These are phyloP conservation scores for Microcyclospora pomicola DNA, from an alignment of 2,329 filamentous ascomycete genomes.

Conservation along the genomic window DNA sequence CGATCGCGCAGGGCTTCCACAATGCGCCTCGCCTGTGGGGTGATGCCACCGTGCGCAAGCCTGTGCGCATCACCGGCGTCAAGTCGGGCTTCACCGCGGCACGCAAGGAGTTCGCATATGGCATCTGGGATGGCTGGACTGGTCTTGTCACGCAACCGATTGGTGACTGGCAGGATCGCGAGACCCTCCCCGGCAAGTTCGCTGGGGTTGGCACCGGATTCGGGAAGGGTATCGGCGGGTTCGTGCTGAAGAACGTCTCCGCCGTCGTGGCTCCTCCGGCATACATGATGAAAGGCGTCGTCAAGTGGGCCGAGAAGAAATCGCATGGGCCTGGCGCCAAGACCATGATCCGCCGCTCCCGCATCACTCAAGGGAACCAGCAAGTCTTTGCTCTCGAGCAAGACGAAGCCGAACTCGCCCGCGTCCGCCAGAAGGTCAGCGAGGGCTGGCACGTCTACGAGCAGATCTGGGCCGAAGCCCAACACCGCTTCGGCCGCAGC, in stretches of 20 bases:
- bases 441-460: conserved; percentile 22
- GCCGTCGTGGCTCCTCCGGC: conserved; percentile 53
- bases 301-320: conserved; percentile 57
- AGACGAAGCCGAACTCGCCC: conserved; percentile 4
- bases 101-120: conserved; percentile 45
- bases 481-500: conserved; percentile 8
- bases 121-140: conserved; percentile 68
- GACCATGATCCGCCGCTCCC: conserved; percentile 16
- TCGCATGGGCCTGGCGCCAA: conserved; percentile 15
- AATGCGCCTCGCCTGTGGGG: conserved; percentile 77
- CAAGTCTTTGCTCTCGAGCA: conserved; percentile 15
- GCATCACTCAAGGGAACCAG: conserved; percentile 19
- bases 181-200: conserved; percentile 15
- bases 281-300: conserved; percentile 70
- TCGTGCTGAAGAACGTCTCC: conserved; percentile 70
- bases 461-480: conserved; percentile 18
- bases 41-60: conserved; percentile 62
- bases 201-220: conserved; percentile 41
- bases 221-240: conserved; percentile 68
- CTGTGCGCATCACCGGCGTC: conserved; percentile 64
- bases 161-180: conserved; percentile 47
- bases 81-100: conserved; percentile 62
- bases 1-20: conserved; percentile 72
- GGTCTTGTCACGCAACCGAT: conserved; percentile 69
- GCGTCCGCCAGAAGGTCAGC: conserved; percentile 7